These are phyloP conservation scores for Lablab purpureus DNA, from an alignment of 306 rosid genomes.

Conservation along the genomic window DNA sequence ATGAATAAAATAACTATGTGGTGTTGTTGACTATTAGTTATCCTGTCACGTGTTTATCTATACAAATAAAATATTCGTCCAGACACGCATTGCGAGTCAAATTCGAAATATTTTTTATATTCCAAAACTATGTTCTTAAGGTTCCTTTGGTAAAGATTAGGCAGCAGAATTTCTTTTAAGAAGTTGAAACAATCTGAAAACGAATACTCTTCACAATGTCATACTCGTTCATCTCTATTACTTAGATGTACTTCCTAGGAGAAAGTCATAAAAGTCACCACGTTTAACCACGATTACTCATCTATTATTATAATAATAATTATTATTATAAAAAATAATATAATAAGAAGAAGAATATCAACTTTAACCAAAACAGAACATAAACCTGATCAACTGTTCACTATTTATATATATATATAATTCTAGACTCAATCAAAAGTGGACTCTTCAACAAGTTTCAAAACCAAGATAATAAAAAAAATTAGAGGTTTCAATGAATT, in stretches of 20 bases:
- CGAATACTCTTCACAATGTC: background rate
- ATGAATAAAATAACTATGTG: background rate
- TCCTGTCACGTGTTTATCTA: background rate
- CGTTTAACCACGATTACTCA: too few species aligned
- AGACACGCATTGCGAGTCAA: background rate
- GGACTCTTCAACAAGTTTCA: too few species aligned
- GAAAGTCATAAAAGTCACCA: background rate
- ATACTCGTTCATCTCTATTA: background rate
- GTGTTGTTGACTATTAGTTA: background rate
- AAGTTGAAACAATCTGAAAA: background rate
- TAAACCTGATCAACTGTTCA: too few species aligned
- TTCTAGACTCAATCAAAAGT: too few species aligned
- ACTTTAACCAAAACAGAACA: too few species aligned
- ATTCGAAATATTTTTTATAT: background rate
- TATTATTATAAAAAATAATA: too few species aligned
- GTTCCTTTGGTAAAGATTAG: background rate
- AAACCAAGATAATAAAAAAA: too few species aligned
- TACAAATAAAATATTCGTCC: constrained; percentile 15
- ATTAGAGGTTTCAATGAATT: too few species aligned
- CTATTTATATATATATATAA: too few species aligned
- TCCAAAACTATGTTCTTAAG: background rate
- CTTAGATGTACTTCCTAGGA: background rate
- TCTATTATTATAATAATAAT: too few species aligned
- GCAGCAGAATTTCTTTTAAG: background rate
- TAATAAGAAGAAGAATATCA: too few species aligned